Conservation (phyloP, 2,329 filamentous ascomycete species). For the Arachnomyces sp. region DNA sequence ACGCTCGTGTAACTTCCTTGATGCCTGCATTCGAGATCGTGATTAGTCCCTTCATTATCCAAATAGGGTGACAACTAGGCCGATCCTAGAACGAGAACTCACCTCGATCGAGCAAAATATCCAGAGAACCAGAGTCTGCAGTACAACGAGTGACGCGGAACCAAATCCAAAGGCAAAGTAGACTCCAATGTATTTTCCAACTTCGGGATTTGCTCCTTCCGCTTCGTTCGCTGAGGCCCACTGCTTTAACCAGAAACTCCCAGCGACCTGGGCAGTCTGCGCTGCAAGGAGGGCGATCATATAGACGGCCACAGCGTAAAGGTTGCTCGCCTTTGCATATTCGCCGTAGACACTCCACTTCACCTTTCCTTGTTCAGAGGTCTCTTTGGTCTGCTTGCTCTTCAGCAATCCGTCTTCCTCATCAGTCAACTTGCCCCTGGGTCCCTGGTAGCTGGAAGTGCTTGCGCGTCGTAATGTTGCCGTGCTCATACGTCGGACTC, state of each 20-base stretch:
- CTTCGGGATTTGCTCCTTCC: conserved; percentile 60
- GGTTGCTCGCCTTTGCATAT: conserved; percentile 91
- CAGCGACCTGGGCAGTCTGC: conserved; percentile 74
- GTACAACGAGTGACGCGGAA: conserved; percentile 71
- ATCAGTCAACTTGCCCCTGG: conserved; percentile 74
- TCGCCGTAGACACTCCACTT: conserved; percentile 94
- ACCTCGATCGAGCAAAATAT: conserved; percentile 99
- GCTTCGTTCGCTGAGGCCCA: conserved; percentile 78
- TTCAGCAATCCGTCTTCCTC: conserved; percentile 64
- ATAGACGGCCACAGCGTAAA: conserved; percentile 76
- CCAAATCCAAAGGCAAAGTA: conserved; percentile 95
- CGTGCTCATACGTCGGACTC: conserved; percentile 59
- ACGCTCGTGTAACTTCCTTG: conserved; percentile 88
- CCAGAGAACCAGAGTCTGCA: conserved; percentile 93
- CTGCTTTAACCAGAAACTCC: conserved; percentile 85
- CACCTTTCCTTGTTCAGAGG: conserved; percentile 89
- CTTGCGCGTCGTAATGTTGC: conserved; percentile 82
- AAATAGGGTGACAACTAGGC: too few relatives aligned
- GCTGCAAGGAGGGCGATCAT: conserved; percentile 66
- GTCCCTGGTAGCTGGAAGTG: conserved; percentile 80
- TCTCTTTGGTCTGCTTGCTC: conserved; percentile 81
- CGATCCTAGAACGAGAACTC: too few relatives aligned
- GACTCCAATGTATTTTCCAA: conserved; percentile 87
- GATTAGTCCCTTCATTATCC: background rate
- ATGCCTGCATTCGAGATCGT: conserved; percentile 52